These are phyloP conservation scores for Gossypium rotundifolium DNA, from an alignment of 345 rosid species.

Conservation along the genomic window DNA sequence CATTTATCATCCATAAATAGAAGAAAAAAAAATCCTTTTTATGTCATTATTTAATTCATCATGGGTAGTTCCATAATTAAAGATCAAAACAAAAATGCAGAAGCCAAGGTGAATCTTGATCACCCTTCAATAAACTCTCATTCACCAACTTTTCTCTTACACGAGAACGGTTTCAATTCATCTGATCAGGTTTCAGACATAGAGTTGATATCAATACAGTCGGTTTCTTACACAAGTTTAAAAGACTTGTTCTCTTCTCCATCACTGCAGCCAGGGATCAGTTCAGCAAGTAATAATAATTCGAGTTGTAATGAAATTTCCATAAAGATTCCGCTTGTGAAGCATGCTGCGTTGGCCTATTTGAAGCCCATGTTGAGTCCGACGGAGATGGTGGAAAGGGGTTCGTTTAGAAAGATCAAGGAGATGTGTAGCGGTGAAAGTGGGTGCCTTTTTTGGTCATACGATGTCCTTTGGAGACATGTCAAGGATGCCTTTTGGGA, in stretches of 20 bases:
- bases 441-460: constrained; percentile 35
- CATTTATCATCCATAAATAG: background rate
- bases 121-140: background rate
- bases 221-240: constrained; percentile 43
- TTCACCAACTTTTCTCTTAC: constrained; percentile 13
- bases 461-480: constrained; percentile 22
- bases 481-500: constrained; percentile 15
- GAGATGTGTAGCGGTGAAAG: constrained; percentile 25
- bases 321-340: constrained; percentile 51
- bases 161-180: constrained; percentile 17
- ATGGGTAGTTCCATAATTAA: background rate
- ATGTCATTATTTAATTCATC: background rate
- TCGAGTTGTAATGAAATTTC: constrained; percentile 54
- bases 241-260: constrained; percentile 40
- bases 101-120: constrained; percentile 1
- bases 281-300: constrained; percentile 25
- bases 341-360: constrained; percentile 60
- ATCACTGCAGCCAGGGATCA: background rate
- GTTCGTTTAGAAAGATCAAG: constrained; percentile 23
- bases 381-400: constrained; percentile 26
- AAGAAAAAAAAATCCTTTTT: background rate
- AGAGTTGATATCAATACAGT: constrained; percentile 34
- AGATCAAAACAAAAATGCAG: background rate
- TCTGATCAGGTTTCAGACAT: constrained; percentile 27
- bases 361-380: constrained; percentile 52